Base-by-base conservation (phyloP, 805 yeast genomes). In the Kodamaea fukazawae region DNA sequence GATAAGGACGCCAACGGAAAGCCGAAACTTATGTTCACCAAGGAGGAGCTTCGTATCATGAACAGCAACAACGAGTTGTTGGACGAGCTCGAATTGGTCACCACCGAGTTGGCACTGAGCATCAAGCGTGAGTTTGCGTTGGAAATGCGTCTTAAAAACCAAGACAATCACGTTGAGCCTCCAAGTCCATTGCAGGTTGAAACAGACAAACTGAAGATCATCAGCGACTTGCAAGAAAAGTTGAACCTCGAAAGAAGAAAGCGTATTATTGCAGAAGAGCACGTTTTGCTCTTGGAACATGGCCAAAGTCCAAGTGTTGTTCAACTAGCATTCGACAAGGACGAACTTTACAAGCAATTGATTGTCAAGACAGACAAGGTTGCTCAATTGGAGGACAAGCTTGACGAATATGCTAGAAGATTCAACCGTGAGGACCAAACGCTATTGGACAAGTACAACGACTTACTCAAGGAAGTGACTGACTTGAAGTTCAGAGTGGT, bases 191-290 rank as follows among this genome's bases (percentile, higher is more conserved):
- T 4, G 6, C 23, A 33, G 5, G n/a, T 30, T 18, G 28, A 42
- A 18, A 9, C 36, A 38, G 16, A 20, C 15, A 69, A 51, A 44
- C 40, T 50, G 41, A 44, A 43, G 32, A 31, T 67, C 23, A 72
- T 83, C 20, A 67, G 75, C 1, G 73, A 73, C 15, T 53, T 86
- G 41, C 75, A 81, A 29, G 76, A 75, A 32, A 73, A 75, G 44
- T 55, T 86, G 42, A 77, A 75, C 40, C 78, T 76, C 22, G 91
- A 86, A 55, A 67, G 91, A 45, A 65, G 76, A 47, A 73, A 78
- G 41, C 62, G 95, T 38, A 79, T 75, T 47, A 76, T 82, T 20
- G 81, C 87, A 20, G 93, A 85, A 50, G 90, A 83, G 46, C 81
- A 82, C 48, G 76, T 81, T 0, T 53, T 83, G 25, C 57, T 79